A percentile compares a stretch with the other conserved stretches of the same genome.
Evolutionary conservation across 768 basidiomycete species (phyloP).

Genomic region (Hygrocybe coccinea): DNA sequence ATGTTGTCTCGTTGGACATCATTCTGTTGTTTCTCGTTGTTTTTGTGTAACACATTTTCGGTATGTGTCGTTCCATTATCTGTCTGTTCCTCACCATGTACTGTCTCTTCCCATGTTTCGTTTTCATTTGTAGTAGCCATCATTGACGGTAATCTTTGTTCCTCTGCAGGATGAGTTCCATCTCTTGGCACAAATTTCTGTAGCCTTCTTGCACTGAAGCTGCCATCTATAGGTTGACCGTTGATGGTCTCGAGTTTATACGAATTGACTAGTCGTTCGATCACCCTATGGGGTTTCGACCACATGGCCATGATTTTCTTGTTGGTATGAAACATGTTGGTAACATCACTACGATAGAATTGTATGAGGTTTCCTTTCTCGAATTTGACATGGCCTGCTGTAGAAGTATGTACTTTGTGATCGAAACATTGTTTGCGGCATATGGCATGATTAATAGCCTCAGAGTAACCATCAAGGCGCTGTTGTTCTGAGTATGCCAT

Average conservation of each 20-base stretch:
- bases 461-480: slow-evolving; percentile 25
- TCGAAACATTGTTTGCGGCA: slow-evolving; percentile 26
- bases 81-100: no score
- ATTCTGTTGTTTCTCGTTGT: no score
- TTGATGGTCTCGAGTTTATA: slow-evolving; percentile 14
- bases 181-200: slow-evolving; percentile 17
- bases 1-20: no score
- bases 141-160: no score
- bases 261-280: neutral
- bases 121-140: no score
- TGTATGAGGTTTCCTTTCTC: slow-evolving; percentile 30
- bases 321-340: slow-evolving; percentile 16
- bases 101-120: no score
- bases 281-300: neutral
- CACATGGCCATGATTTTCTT: slow-evolving; percentile 23
- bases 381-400: slow-evolving; percentile 21
- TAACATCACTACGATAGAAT: slow-evolving; percentile 19
- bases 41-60: no score
- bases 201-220: slow-evolving; percentile 18
- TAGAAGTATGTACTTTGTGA: slow-evolving; percentile 8
- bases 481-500: slow-evolving; percentile 30
- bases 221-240: slow-evolving; percentile 11
- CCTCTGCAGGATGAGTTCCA: slow-evolving; percentile 16
- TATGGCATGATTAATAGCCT: slow-evolving; percentile 20
- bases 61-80: no score